These are phyloP conservation scores for Candida fluviatilis DNA, from an alignment of 805 yeast species.

Conservation along the genomic window DNA sequence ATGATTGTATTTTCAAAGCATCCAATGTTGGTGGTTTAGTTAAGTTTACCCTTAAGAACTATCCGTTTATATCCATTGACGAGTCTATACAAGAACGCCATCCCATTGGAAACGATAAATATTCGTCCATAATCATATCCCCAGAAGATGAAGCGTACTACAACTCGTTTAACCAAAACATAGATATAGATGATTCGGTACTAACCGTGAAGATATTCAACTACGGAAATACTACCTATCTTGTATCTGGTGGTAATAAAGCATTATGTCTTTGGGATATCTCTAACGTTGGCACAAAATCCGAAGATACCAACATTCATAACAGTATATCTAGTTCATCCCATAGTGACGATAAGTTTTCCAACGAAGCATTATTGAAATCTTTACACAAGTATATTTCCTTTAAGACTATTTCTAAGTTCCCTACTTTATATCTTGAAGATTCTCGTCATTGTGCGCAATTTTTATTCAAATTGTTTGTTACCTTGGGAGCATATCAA, in stretches of 20 bases:
- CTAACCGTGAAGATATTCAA: slow-evolving; percentile 51
- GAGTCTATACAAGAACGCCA: slow-evolving; percentile 7
- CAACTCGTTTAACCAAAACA: slow-evolving; percentile 1
- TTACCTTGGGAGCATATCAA: slow-evolving; percentile 63
- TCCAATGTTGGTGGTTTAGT: slow-evolving; percentile 43
- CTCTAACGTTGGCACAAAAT: slow-evolving; percentile 17
- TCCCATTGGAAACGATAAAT: slow-evolving; percentile 5
- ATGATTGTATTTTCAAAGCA: slow-evolving; percentile 61
- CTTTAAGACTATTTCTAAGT: slow-evolving; percentile 74
- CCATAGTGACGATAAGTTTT: slow-evolving; percentile 20
- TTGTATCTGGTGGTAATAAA: slow-evolving; percentile 72
- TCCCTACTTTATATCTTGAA: slow-evolving; percentile 61
- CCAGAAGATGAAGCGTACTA: slow-evolving; percentile 2
- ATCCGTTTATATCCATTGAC: slow-evolving; percentile 7
- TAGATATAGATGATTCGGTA: slow-evolving; percentile 42
- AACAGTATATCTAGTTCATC: not conserved
- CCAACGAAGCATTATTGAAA: slow-evolving; percentile 60
- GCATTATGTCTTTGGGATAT: slow-evolving; percentile 71
- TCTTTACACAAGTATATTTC: slow-evolving; percentile 60
- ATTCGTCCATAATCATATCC: slow-evolving; percentile 8
- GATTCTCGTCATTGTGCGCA: slow-evolving; percentile 88
- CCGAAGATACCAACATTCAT: slow-evolving; percentile 1
- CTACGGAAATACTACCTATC: slow-evolving; percentile 34
- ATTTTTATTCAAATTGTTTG: slow-evolving; percentile 57
- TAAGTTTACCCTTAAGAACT: slow-evolving; percentile 19